Evolutionary conservation across 305 asterid species (phyloP).

Genomic region (Fraxinus sp.): DNA sequence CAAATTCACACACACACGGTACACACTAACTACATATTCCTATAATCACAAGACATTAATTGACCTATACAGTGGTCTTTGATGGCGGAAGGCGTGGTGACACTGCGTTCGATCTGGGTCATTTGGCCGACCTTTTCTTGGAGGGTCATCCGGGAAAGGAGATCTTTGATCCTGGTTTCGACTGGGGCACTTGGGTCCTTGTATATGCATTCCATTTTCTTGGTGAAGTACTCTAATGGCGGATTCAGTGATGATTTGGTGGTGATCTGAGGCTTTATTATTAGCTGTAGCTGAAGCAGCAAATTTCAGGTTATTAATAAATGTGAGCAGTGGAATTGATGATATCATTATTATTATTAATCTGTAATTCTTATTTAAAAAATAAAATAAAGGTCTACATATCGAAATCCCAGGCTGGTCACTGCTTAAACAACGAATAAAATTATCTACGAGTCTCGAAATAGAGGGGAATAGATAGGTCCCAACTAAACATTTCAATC

Average conservation of each 20-base stretch:
- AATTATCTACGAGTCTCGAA: too few relatives aligned
- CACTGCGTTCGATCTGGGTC: conserved; percentile 87
- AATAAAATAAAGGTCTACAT: too few relatives aligned
- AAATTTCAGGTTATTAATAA: not conserved
- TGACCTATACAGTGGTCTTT: conserved; percentile 67
- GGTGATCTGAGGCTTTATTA: not conserved
- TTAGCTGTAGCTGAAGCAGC: not conserved
- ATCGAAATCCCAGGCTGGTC: not conserved
- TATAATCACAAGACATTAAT: not conserved
- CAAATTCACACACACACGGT: not conserved
- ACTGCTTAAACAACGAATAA: not conserved
- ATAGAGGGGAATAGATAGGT: too few relatives aligned
- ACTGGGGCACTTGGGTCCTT: conserved; percentile 54
- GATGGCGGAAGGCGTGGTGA: conserved; percentile 59
- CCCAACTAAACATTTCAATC: too few relatives aligned
- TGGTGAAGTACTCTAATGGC: not conserved
- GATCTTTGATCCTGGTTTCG: conserved; percentile 75
- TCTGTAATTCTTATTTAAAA: not conserved
- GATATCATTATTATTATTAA: not conserved
- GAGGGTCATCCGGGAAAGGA: conserved; percentile 75
- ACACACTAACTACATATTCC: not conserved
- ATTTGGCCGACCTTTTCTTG: conserved; percentile 81
- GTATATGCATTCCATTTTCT: conserved; percentile 61
- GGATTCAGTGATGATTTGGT: not conserved
- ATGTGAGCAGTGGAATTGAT: not conserved